Conservation (phyloP, 2,329 filamentous ascomycete species). For the Claviceps humidiphila region DNA sequence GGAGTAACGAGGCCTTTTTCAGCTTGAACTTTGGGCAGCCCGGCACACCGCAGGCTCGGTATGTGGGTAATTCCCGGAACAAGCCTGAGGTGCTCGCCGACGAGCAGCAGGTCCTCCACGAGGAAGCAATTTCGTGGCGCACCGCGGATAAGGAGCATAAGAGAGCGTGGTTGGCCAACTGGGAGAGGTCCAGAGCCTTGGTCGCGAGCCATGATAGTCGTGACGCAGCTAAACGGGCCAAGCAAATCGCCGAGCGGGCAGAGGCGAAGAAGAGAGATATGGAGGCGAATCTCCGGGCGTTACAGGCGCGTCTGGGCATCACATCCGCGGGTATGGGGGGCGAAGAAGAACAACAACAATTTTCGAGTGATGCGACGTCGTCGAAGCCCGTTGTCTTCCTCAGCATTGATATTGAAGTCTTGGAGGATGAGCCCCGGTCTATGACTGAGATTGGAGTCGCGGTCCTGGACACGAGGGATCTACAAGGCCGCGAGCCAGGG, state of each 20-base stretch:
- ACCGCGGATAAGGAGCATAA: constrained; percentile 9
- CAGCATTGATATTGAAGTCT: constrained; percentile 71
- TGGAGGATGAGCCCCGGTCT: constrained; percentile 49
- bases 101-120: background rate
- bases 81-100: background rate
- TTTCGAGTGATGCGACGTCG: background rate
- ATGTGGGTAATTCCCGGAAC: constrained; percentile 29
- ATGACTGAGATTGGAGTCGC: constrained; percentile 83
- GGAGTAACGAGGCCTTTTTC: constrained; percentile 39
- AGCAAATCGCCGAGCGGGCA: background rate
- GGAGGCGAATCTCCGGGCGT: constrained; percentile 44
- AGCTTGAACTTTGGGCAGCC: constrained; percentile 46
- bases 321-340: constrained; percentile 21
- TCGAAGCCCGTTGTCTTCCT: constrained; percentile 44
- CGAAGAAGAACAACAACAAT: background rate
- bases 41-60: constrained; percentile 51
- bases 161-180: constrained; percentile 1
- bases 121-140: constrained; percentile 20
- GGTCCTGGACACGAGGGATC: constrained; percentile 55
- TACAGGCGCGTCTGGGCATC: constrained; percentile 55
- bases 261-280: constrained; percentile 31
- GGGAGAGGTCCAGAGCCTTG: constrained; percentile 8
- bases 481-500: constrained; percentile 46
- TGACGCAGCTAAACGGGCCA: background rate
- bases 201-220: constrained; percentile 24